Base-by-base conservation (phyloP, 768 basidiomycete genomes). In the Russula brevipes region DNA sequence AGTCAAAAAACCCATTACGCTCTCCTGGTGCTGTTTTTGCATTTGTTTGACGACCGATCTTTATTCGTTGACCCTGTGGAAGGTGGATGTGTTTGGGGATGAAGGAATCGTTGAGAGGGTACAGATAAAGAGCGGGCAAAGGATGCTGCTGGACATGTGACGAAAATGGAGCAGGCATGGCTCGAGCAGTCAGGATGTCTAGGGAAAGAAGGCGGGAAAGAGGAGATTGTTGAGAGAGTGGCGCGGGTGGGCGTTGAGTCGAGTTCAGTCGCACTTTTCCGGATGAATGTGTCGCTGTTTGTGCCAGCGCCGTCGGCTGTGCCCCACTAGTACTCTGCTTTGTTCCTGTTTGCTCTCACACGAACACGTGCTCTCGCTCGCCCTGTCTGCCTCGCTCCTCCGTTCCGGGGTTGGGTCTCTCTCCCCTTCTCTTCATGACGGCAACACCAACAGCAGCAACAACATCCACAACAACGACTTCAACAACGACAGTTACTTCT, bases 21-120 rank as follows among this genome's bases (percentile, higher is more conserved):
- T 96, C 93, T 11, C 83, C 86, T 17, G 96, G 96, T 36, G 91
- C 85, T 0, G 94, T 97, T 81, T 97, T 97, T 60, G 88, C 86
- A 74, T 94, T 97, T 16, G 94, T 98, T 77, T 98, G 95, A 60
- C 96, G 79, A 17, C 96, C 96, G 72, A 99, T 95, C 83, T 94
- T 89, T 57, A 88, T 85, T 72, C 85, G 88, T 73, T 85, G 84
- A 60, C 79, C 81, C 62, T 79, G 77, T 36, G 71, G 73, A 64
- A 95, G 84, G n/a, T 87, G 81, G 67, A 98, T 95, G 73, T 96
- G 92, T 77, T 98, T 98, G 62, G 94, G 92, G 44, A 87, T 80
- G 76, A 97, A 97, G 3, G 93, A 91, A 75, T 96, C 94, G 70
- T 98, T 98, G 58, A 97, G 81, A 0, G 95, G 94, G 73, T 94